Evolutionary conservation across 495 filamentous ascomycete species (phyloP).

Genomic region (Penicillium simplicissimum): DNA sequence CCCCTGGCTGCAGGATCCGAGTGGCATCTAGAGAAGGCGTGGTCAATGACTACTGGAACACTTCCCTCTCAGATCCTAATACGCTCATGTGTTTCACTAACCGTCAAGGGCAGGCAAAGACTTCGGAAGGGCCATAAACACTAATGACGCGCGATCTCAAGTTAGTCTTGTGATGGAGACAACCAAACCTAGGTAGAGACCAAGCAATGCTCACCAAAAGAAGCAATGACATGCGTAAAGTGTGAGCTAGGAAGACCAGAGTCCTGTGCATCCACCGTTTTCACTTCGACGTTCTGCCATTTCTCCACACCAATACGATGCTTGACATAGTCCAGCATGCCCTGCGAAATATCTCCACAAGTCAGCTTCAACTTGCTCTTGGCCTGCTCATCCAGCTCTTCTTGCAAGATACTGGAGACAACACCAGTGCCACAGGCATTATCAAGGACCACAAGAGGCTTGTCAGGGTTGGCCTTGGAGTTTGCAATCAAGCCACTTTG

Average conservation of each 20-base stretch:
- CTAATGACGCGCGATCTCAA: slow-evolving; percentile 11
- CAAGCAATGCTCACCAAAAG: slow-evolving; percentile 33
- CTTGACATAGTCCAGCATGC: slow-evolving; percentile 34
- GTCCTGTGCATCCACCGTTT: slow-evolving; percentile 37
- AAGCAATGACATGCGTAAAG: slow-evolving; percentile 37
- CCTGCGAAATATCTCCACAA: slow-evolving; percentile 39
- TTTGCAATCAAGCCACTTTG: slow-evolving; percentile 28
- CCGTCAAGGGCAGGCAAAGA: slow-evolving; percentile 33
- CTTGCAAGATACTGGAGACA: slow-evolving; percentile 33
- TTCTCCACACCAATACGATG: slow-evolving; percentile 27
- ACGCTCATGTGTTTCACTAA: slow-evolving; percentile 7
- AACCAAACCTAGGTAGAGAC: neutral
- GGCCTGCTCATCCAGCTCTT: slow-evolving; percentile 20
- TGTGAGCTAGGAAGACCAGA: slow-evolving; percentile 28
- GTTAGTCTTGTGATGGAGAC: neutral
- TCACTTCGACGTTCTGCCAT: slow-evolving; percentile 36
- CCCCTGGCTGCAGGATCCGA: slow-evolving; percentile 40
- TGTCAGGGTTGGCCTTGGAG: slow-evolving; percentile 19
- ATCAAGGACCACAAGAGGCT: slow-evolving; percentile 37
- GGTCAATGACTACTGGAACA: neutral
- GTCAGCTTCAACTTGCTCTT: slow-evolving; percentile 32
- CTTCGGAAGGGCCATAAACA: slow-evolving; percentile 29
- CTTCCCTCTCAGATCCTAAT: neutral
- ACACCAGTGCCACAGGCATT: slow-evolving; percentile 48
- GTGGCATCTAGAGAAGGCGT: slow-evolving; percentile 27